Conservation (phyloP, 2,329 filamentous ascomycete species). For the Tolypocladium cylindrosporum region DNA sequence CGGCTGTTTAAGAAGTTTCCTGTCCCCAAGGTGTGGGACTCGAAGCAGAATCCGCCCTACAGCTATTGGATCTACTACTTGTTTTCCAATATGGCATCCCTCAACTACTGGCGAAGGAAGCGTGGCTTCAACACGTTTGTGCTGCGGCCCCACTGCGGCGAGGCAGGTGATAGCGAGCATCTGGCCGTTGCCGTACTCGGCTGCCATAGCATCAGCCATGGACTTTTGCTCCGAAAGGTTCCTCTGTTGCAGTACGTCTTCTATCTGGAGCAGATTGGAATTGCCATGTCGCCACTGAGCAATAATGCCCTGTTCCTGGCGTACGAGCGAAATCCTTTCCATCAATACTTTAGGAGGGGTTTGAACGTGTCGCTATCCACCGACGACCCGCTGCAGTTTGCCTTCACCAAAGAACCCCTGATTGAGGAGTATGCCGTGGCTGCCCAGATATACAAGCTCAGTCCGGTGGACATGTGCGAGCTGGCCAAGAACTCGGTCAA, state of each 20-base stretch:
- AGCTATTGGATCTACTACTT: conserved; percentile 99
- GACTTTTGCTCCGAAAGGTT: conserved; percentile 84
- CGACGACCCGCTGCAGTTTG: conserved; percentile 94
- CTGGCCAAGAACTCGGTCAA: conserved; percentile 91
- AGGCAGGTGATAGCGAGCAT: conserved; percentile 95
- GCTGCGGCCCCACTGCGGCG: conserved; percentile 87
- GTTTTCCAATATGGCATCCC: conserved; percentile 84
- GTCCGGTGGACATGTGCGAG: conserved; percentile 96
- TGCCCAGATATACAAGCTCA: conserved; percentile 96
- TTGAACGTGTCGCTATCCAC: conserved; percentile 94
- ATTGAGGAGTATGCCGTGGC: conserved; percentile 98
- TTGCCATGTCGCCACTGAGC: conserved; percentile 97
- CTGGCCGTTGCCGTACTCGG: conserved; percentile 83
- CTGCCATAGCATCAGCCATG: conserved; percentile 95
- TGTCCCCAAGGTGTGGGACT: conserved; percentile 77
- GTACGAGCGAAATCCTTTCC: conserved; percentile 93
- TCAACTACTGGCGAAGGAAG: conserved; percentile 85
- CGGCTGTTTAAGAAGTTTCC: conserved; percentile 95
- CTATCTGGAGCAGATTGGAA: conserved; percentile 95
- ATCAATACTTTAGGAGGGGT: conserved; percentile 89
- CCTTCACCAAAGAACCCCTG: conserved; percentile 94
- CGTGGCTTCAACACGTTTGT: conserved; percentile 95
- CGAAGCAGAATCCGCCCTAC: conserved; percentile 93
- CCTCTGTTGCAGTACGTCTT: conserved; percentile 94
- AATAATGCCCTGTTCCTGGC: conserved; percentile 96